Base-by-base conservation (phyloP, 768 basidiomycete species). In the Pilatotrama ljubarskyi region DNA sequence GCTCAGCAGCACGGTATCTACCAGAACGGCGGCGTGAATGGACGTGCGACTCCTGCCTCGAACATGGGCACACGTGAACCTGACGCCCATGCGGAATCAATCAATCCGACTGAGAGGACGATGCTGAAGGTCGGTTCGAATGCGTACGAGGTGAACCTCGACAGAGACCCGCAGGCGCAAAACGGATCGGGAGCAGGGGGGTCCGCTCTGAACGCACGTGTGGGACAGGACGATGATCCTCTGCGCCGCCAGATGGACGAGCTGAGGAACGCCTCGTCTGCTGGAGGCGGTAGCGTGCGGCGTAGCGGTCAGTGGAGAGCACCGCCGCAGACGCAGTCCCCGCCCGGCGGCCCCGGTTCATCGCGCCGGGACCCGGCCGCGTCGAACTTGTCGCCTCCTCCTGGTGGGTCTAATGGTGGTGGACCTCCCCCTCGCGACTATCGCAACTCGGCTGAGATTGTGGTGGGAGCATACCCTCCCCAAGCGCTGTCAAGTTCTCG, bases 401-500 rank as follows among this genome's bases (percentile, higher is more conserved):
- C 69, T 20, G 55, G 59, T 58, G n/a, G 43, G 0, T 69, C 68
- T 14, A 44, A 61, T 7, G 61, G 64, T 32, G 67, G 69, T 1
- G 64, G 69, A 3, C 63, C 65, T 29, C 59, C 65, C 17, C 62
- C 67, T 37, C 78, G 83, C 24, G 90, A 93, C 71, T 93, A 91
- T 66, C 81, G 86, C 50, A 84, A 84, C 54, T 87, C 86, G 18
- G 93, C 90, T 0, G 86, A 94, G 58, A 64, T 85, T 40, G 81
- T 95, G 29, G 90, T 95, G n/a, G 93, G 92, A 17, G 72, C 79
- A 0, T 88, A 90, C 64, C 93, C 93, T 0, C 15, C 48, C 6
- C 64, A 62, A n/a, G 77, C 82, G 9, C 4, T 57, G 37, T 66
- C 77, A 2, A 70, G 78, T 0, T 92, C 91, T 5, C 85, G 92